phyloP scores from a whole-genome alignment of 441 rosid genomes.

The Hypseocharis bilobata region DNA sequence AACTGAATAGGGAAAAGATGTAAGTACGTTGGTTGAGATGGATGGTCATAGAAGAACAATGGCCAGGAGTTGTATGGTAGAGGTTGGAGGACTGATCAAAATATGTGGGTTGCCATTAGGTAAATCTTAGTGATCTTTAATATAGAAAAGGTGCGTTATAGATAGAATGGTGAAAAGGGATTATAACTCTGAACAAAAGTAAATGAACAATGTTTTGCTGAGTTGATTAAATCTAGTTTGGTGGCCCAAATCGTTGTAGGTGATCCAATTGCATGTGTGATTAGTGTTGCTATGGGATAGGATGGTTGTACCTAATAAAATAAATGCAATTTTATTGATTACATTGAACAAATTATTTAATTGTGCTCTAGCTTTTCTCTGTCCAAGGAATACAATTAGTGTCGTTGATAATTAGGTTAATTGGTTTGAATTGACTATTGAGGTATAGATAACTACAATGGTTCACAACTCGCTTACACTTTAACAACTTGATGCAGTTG shows the following conservation, averaged over 20 bases:
- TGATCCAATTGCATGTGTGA: neutral
- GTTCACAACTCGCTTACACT: neutral
- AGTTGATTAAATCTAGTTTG: neutral
- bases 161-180: neutral
- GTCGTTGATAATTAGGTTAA: neutral
- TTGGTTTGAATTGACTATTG: neutral
- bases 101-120: neutral
- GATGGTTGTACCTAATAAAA: neutral
- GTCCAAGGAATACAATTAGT: neutral
- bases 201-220: neutral
- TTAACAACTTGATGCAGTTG: conserved; percentile 7
- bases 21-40: neutral
- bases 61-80: neutral
- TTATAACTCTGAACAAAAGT: neutral
- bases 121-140: neutral
- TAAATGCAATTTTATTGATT: neutral
- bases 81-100: neutral
- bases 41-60: no score
- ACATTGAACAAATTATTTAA: neutral
- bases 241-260: neutral
- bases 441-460: neutral
- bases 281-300: neutral
- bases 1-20: neutral
- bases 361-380: neutral
- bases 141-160: no score